A percentile compares a stretch with the other conserved stretches of the same genome.
Conservation (phyloP, 1,284 basidiomycete genomes). For the Boletellus deceptivus region DNA sequence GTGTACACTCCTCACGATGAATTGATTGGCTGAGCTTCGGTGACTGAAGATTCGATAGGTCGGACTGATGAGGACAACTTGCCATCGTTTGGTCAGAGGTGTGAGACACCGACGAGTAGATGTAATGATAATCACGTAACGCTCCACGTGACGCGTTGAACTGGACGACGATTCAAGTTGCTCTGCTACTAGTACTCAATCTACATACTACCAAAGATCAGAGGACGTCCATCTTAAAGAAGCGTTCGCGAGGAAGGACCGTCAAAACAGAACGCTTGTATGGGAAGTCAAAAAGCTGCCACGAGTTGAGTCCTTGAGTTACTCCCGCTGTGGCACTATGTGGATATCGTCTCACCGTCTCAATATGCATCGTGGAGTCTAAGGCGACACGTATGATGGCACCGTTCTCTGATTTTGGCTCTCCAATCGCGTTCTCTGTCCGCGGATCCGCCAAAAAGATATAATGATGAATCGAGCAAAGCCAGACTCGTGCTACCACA, state of each 20-base stretch:
- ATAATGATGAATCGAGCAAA: conserved; percentile 46
- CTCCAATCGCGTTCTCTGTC: conserved; percentile 45
- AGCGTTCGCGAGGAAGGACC: conserved; percentile 29
- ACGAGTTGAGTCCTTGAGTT: background rate
- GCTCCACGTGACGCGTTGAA: background rate
- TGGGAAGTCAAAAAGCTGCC: conserved; percentile 35
- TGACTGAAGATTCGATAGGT: conserved; percentile 25
- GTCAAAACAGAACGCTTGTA: conserved; percentile 34
- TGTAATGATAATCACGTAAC: background rate
- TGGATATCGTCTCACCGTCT: conserved; percentile 29
- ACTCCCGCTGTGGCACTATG: too few species aligned
- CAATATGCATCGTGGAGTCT: conserved; percentile 34
- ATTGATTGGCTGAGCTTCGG: conserved; percentile 55
- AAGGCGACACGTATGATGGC: conserved; percentile 34
- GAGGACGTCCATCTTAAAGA: conserved; percentile 33
- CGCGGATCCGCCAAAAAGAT: conserved; percentile 49
- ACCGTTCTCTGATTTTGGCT: conserved; percentile 42
- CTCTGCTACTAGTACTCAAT: too few species aligned
- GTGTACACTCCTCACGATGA: conserved; percentile 89
- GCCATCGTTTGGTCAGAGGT: conserved; percentile 17
- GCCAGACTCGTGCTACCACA: conserved; percentile 43
- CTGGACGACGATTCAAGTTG: too few species aligned
- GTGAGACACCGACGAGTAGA: background rate
- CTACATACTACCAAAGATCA: background rate
- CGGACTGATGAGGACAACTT: conserved; percentile 23